phyloP scores from a whole-genome alignment of 805 yeast genomes.

The Candida rishiriensis region DNA sequence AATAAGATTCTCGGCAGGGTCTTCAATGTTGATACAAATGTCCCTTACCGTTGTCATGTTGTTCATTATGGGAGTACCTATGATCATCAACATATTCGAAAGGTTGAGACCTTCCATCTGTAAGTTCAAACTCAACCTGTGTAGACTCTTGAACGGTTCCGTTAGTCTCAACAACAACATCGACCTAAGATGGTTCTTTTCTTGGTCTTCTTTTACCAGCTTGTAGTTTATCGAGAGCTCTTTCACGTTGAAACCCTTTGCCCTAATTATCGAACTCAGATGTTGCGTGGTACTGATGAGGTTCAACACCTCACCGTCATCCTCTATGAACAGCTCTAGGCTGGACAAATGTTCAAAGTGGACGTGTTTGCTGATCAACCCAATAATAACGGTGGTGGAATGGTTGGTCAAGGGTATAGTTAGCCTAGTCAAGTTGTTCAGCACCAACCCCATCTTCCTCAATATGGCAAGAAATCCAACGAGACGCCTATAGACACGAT shows the following conservation, averaged over 20 bases:
- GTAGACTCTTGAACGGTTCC: constrained; percentile 22
- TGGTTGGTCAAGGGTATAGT: constrained; percentile 30
- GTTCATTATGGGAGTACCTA: constrained; percentile 28
- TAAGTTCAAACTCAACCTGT: constrained; percentile 20
- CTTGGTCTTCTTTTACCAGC: constrained; percentile 21
- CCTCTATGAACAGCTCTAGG: constrained; percentile 27
- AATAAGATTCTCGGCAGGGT: constrained; percentile 29
- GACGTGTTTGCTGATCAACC: constrained; percentile 26
- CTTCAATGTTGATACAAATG: constrained; percentile 22
- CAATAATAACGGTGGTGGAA: constrained; percentile 27
- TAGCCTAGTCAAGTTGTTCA: constrained; percentile 22
- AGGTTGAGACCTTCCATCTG: constrained; percentile 25
- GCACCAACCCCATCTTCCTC: constrained; percentile 25
- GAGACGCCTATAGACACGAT: constrained; percentile 27
- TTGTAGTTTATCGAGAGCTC: constrained; percentile 23
- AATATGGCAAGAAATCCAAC: constrained; percentile 32
- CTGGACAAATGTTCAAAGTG: constrained; percentile 27
- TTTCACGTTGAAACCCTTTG: constrained; percentile 22
- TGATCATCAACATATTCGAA: constrained; percentile 30
- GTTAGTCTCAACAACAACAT: constrained; percentile 28
- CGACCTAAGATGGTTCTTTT: constrained; percentile 30
- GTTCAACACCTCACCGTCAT: constrained; percentile 26
- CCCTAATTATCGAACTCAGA: constrained; percentile 19
- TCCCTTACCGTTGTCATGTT: constrained; percentile 21
- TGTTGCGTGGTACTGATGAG: constrained; percentile 27